These are phyloP conservation scores for Coleophoma eucalyptorum DNA, from an alignment of 2,329 filamentous ascomycete species.

Conservation along the genomic window DNA sequence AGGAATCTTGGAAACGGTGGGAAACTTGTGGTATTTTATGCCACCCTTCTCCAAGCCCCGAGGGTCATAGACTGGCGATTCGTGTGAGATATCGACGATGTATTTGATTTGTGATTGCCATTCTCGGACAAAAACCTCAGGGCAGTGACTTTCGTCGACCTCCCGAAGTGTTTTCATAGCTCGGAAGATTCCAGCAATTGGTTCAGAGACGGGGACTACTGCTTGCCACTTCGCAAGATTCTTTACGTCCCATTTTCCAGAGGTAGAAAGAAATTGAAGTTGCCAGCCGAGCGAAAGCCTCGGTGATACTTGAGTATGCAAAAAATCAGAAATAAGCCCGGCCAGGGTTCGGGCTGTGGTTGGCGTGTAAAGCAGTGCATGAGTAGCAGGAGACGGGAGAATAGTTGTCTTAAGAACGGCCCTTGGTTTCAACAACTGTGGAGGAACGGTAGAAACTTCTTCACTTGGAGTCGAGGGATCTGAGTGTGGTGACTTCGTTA, in stretches of 20 bases:
- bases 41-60: constrained; percentile 61
- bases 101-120: constrained; percentile 68
- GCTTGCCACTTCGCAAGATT: constrained; percentile 90
- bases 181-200: constrained; percentile 76
- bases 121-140: constrained; percentile 62
- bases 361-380: constrained; percentile 80
- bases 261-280: constrained; percentile 79
- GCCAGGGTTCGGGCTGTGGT: constrained; percentile 71
- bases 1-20: constrained; percentile 88
- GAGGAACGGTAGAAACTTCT: constrained; percentile 36
- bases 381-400: constrained; percentile 73
- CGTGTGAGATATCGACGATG: constrained; percentile 87
- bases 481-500: constrained; percentile 34
- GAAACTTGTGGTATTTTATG: constrained; percentile 78
- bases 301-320: constrained; percentile 69
- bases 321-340: constrained; percentile 79
- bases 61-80: constrained; percentile 85
- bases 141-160: constrained; percentile 79
- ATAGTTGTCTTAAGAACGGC: constrained; percentile 64
- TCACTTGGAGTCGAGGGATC: constrained; percentile 45
- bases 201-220: constrained; percentile 71
- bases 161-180: constrained; percentile 93
- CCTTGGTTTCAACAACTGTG: constrained; percentile 42
- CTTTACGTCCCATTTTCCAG: constrained; percentile 98
- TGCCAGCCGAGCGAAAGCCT: constrained; percentile 87